Base-by-base conservation (phyloP, 129 eudicot species). In the Logfia minima region DNA sequence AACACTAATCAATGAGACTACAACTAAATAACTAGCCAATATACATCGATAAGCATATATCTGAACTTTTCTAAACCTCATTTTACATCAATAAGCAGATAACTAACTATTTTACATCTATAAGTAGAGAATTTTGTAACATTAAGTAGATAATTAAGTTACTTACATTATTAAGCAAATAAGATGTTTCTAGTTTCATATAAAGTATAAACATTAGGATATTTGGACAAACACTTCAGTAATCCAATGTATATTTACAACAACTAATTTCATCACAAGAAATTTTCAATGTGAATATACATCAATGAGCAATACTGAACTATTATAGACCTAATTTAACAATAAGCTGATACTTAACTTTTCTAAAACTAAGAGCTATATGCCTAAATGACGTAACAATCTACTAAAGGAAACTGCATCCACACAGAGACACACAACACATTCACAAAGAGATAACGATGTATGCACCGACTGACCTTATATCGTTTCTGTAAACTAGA, bases 401-500 rank as follows among this genome's bases (percentile, higher is more conserved):
- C 51, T 10, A 43, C 51, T 10, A 43, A 43, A 4, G 11, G 51
- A 43, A 43, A 43, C 51, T 8, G 16, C 51, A 43, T 43, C 51
- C n/a, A 66, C 24, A 31, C 8, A 32, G 24, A 16, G 8, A 32
- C 8, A 18, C 51, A 39, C 24, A 0, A 62, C 10, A 62, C 35
- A 22, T 10, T 23, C 13, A 23, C 35, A 61, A 60, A 3, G 60
- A 53, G n/a, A 9, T 37, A 78, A 61, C 29, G 39, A 85, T 18
- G 53, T 13, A 77, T 43, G 64, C 6, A n/a, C 59, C 17, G 10
- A 66, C 73, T 14, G 22, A 89, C 97, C 90, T 92, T 85, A 78
- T 72, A 53, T 59, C 96, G 90, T 66, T 92, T 92, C 24, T 89
- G 92, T 26, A 92, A 87, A n/a, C 97, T 90, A 78, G 83, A 77